Conservation (phyloP, 345 rosid genomes). For the Rhizophora apiculata region DNA sequence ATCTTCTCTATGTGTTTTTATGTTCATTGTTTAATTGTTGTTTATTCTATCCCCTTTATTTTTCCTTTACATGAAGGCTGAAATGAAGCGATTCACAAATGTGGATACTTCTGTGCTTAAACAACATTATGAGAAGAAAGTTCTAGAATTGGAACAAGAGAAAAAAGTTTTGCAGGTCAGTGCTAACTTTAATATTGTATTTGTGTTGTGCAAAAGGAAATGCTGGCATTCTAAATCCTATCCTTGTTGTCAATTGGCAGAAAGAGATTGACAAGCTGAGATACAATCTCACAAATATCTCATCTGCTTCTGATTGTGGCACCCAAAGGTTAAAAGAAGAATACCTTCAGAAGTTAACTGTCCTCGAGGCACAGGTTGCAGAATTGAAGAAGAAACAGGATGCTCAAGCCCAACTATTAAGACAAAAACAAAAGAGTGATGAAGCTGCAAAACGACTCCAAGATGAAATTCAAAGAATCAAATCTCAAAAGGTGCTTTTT, state of each 20-base stretch:
- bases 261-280: constrained; percentile 87
- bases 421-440: constrained; percentile 95
- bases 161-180: constrained; percentile 76
- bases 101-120: constrained; percentile 79
- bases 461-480: constrained; percentile 91
- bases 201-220: constrained; percentile 3
- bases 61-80: constrained; percentile 59
- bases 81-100: constrained; percentile 73
- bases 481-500: constrained; percentile 66
- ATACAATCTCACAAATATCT: constrained; percentile 62
- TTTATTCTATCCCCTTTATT: neutral
- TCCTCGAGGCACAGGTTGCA: constrained; percentile 89
- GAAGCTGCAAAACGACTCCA: constrained; percentile 77
- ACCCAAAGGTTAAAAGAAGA: constrained; percentile 79
- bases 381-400: constrained; percentile 95
- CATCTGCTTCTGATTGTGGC: constrained; percentile 71
- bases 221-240: neutral
- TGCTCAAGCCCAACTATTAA: constrained; percentile 87
- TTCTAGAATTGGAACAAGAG: constrained; percentile 80
- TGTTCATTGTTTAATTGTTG: neutral
- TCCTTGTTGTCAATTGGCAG: constrained; percentile 40
- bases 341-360: constrained; percentile 83
- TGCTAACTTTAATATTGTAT: constrained; percentile 5
- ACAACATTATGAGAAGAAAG: constrained; percentile 93
- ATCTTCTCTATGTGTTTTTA: neutral